Conservation (phyloP, 2,329 filamentous ascomycete genomes). For the Moelleriella libera region DNA sequence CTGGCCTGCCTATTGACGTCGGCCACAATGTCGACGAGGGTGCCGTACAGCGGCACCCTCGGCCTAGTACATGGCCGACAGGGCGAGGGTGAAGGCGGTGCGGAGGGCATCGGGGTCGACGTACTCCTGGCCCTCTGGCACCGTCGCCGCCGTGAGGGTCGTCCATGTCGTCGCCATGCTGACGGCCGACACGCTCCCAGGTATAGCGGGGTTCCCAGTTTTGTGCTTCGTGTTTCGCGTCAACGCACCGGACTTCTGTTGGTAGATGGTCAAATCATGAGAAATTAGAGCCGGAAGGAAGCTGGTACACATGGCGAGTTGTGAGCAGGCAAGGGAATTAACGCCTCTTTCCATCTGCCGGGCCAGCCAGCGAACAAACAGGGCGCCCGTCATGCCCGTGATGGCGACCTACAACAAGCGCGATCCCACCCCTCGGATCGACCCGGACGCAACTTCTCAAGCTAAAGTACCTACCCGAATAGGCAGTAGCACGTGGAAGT, state of each 20-base stretch:
- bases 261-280: background rate
- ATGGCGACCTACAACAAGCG: background rate
- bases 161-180: background rate
- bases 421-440: background rate
- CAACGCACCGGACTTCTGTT: background rate
- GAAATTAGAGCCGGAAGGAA: too few species aligned
- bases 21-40: conserved; percentile 8
- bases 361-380: too few species aligned
- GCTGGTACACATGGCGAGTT: too few species aligned
- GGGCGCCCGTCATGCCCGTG: too few species aligned
- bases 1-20: conserved; percentile 1
- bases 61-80: conserved; percentile 11
- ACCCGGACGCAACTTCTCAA: background rate
- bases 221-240: background rate
- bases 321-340: too few species aligned
- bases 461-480: background rate
- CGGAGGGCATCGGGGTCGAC: conserved; percentile 9
- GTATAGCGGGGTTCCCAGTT: background rate
- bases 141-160: background rate
- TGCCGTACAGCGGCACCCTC: conserved; percentile 11
- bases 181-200: background rate
- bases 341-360: too few species aligned
- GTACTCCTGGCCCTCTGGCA: background rate
- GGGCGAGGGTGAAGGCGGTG: conserved; percentile 7
- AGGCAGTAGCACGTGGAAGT: background rate